Percentiles rank a stretch among this genome's conserved stretches.
Conservation (phyloP, 768 basidiomycete genomes). For the Amanita rubescens region DNA sequence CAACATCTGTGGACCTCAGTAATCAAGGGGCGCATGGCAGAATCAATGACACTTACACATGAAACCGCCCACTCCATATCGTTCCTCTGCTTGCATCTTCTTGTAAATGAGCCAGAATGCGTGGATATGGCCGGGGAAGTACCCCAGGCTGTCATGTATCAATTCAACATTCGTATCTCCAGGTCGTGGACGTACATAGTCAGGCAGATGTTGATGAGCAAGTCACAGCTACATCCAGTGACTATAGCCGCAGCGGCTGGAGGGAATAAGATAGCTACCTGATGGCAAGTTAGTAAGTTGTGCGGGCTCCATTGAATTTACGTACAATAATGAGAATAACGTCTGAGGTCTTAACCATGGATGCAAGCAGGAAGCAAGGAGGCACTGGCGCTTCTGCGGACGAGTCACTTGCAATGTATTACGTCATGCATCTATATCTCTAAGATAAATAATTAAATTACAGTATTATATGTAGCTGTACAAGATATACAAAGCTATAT, state of each 20-base stretch:
- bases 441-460: background rate
- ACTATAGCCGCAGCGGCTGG: conserved; percentile 74
- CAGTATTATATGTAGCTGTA: background rate
- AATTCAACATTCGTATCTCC: background rate
- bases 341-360: conserved; percentile 60
- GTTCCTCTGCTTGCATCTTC: conserved; percentile 83
- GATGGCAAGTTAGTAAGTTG: background rate
- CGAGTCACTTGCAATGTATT: background rate
- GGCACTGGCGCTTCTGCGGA: background rate
- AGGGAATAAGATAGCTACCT: conserved; percentile 78
- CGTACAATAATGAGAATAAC: conserved; percentile 71
- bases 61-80: conserved; percentile 72
- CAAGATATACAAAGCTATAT: background rate
- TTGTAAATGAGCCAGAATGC: conserved; percentile 89
- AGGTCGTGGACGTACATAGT: conserved; percentile 49
- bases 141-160: conserved; percentile 50
- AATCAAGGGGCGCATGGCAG: background rate
- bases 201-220: conserved; percentile 76
- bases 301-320: conserved; percentile 6
- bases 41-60: conserved; percentile 44
- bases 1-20: conserved; percentile 27
- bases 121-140: conserved; percentile 66
- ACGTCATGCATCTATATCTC: conserved; percentile 1
- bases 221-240: conserved; percentile 79
- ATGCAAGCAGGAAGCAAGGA: conserved; percentile 11